Conservation (phyloP, 495 filamentous ascomycete species). For the Ascobolus immersus region DNA sequence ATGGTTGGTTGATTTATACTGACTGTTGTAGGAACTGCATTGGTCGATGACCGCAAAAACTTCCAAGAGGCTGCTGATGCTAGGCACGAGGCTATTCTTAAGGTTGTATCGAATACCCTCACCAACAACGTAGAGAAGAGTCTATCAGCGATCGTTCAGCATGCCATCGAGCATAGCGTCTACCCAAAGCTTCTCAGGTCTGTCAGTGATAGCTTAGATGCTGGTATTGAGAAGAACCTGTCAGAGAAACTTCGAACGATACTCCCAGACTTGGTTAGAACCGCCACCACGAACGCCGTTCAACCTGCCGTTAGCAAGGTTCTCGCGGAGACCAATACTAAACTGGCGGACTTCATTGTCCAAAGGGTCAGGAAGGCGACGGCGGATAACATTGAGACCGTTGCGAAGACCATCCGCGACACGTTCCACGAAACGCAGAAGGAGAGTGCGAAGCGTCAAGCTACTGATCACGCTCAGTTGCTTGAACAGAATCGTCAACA, state of each 20-base stretch:
- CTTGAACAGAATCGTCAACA: too few species aligned
- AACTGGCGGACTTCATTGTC: too few species aligned
- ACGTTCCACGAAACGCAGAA: too few species aligned
- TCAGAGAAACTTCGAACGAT: too few species aligned
- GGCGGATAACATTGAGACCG: constrained; percentile 32
- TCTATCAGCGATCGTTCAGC: constrained; percentile 40
- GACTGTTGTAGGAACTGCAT: constrained; percentile 18
- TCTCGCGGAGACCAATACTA: too few species aligned
- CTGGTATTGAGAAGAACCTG: constrained; percentile 23
- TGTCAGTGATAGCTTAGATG: constrained; percentile 22
- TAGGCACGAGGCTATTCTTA: constrained; percentile 58
- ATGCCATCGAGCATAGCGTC: constrained; percentile 38
- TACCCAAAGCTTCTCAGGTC: constrained; percentile 29
- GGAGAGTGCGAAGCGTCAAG: too few species aligned
- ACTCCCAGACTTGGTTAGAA: constrained; percentile 31
- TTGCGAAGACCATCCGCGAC: constrained; percentile 43
- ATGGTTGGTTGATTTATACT: constrained; percentile 2
- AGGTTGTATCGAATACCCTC: constrained; percentile 64
- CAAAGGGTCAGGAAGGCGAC: too few species aligned
- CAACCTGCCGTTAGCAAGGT: too few species aligned
- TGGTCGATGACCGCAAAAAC: constrained; percentile 38
- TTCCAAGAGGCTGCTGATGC: constrained; percentile 34
- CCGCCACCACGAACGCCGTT: too few species aligned
- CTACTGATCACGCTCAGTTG: too few species aligned
- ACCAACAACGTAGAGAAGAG: constrained; percentile 73